Percentiles rank a stretch among this genome's conserved stretches.
These are phyloP conservation scores for Aurantiochytrium sp. DNA, from an alignment of 108 stramenopile genomes.

Conservation along the genomic window DNA sequence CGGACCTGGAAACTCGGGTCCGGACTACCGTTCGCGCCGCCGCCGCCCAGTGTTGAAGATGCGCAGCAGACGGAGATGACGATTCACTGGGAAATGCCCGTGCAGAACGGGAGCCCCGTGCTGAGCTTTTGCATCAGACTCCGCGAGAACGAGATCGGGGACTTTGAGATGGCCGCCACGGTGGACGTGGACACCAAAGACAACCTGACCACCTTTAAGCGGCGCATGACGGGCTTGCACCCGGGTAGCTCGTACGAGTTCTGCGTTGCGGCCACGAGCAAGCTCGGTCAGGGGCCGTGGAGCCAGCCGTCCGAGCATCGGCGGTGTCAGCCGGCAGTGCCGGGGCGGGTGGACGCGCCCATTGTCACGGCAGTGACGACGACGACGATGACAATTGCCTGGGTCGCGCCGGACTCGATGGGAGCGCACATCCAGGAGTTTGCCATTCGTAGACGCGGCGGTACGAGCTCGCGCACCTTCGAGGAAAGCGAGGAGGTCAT, in stretches of 20 bases:
- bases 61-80: background rate
- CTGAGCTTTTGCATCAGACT: background rate
- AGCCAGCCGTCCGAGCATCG: background rate
- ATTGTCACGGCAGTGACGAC: background rate
- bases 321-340: background rate
- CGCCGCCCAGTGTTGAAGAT: background rate
- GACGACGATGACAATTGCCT: background rate
- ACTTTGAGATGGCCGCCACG: background rate
- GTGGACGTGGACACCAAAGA: background rate
- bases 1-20: conserved; percentile 25
- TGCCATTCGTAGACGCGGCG: background rate
- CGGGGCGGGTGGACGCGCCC: background rate
- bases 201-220: background rate
- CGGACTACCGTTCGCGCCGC: background rate
- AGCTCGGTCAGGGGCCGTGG: background rate
- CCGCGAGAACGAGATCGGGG: background rate
- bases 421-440: conserved; percentile 1
- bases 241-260: conserved; percentile 15
- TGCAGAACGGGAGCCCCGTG: background rate
- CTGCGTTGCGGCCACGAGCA: background rate
- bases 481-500: background rate
- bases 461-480: background rate
- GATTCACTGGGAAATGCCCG: background rate
- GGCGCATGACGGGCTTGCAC: background rate
- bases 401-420: conserved; percentile 12